Base-by-base conservation (phyloP, 1,139 yeast species). In the Geotrichum histeridarum region DNA sequence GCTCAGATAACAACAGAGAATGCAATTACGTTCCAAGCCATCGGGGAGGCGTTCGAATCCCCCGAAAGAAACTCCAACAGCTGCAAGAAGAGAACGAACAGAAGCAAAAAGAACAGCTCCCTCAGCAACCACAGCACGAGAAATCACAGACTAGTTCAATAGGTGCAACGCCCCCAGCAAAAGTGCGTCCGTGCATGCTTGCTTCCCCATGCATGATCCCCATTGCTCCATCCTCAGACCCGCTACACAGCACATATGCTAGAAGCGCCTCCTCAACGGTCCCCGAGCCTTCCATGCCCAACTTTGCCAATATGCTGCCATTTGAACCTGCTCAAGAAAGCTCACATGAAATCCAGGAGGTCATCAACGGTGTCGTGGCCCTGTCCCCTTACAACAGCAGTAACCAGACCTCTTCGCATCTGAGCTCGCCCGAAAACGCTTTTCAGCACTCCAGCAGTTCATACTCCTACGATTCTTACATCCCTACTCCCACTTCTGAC, bases 11-110 rank as follows among this genome's bases (percentile, higher is more conserved):
- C 11, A 42, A 44, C 27, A 37, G 59, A 1, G 54, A 46, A 27
- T 56, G 59, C 42, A 49, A 39, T 39, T 56, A 56, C 37, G 57
- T 54, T 9, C 55, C 55, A 3, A 51, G 55, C 32, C 53, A 56
- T 43, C 54, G 59, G 2, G 59, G 59, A 8, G 59, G 59, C n/a
- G 38, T 54, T 22, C 48, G 59, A 35, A 46, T 56, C n/a, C 59
- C 59, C 8, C 38, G 54, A 30, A 53, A 51, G 27, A 53, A 56
- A 35, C 49, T 41, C 4, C 47, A 41, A 14, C 44, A 36, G 9
- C 38, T 11, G 9, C 39, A 51, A 15, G 42, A 35, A 27, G 35
- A 38, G 15, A 35, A 18, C 3, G 38, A 30, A 14, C 4, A 14
- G 31, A 32, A 32, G 2, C 48, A 35, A 35, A 7, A 12, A 14